Conservation (phyloP, 1,284 basidiomycete species). For the Ustilago tritici region DNA sequence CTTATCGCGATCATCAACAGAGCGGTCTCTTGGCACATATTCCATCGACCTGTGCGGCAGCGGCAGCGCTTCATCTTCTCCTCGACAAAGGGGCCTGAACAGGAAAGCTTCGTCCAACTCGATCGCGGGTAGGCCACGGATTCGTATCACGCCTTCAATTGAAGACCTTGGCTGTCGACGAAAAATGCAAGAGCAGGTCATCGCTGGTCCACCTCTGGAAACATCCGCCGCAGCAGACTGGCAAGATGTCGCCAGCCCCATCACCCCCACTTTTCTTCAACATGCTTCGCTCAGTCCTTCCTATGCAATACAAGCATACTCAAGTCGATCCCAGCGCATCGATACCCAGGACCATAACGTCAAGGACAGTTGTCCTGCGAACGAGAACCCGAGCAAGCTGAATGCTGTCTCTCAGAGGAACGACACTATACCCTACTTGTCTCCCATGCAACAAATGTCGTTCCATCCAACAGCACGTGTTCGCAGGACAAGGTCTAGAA, state of each 20-base stretch:
- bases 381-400: background rate
- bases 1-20: slow-evolving; percentile 47
- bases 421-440: background rate
- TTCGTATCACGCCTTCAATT: slow-evolving; percentile 63
- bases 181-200: slow-evolving; percentile 35
- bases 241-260: slow-evolving; percentile 32
- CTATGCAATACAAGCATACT: slow-evolving; percentile 30
- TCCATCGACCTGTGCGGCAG: slow-evolving; percentile 46
- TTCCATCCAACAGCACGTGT: slow-evolving; percentile 33
- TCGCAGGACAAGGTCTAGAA: slow-evolving; percentile 28
- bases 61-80: slow-evolving; percentile 46
- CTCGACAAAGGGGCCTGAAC: slow-evolving; percentile 18
- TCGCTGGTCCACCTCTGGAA: slow-evolving; percentile 17
- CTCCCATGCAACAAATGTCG: slow-evolving; percentile 19
- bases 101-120: slow-evolving; percentile 32
- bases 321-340: background rate
- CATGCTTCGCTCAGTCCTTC: slow-evolving; percentile 33
- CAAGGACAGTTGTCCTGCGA: background rate
- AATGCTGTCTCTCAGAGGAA: background rate
- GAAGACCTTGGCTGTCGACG: slow-evolving; percentile 56
- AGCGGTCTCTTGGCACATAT: slow-evolving; percentile 37
- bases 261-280: slow-evolving; percentile 5
- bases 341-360: background rate
- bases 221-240: slow-evolving; percentile 19
- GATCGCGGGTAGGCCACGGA: slow-evolving; percentile 46